Conservation (phyloP, 805 yeast species). For the Zygotorulaspora danielsina region DNA sequence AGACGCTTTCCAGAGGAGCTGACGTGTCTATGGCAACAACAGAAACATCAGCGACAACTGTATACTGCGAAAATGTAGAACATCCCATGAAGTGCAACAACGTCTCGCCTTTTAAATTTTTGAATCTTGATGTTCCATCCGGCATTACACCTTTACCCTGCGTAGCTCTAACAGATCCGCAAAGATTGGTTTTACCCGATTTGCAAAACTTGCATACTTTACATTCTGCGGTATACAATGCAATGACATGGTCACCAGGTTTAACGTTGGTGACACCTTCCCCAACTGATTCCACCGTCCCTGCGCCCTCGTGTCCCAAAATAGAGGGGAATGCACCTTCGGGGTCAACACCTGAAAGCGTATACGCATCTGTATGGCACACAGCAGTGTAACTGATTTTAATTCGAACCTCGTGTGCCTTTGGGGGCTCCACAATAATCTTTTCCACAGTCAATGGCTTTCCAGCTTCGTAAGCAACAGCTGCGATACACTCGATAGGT, state of each 20-base stretch:
- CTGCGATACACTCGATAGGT: conserved; percentile 85
- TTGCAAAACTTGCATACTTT: conserved; percentile 89
- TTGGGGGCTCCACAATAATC: conserved; percentile 88
- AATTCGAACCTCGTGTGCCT: conserved; percentile 95
- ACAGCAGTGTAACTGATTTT: conserved; percentile 86
- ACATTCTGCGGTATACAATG: conserved; percentile 96
- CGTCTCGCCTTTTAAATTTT: conserved; percentile 71
- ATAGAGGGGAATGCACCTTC: conserved; percentile 94
- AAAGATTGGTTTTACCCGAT: conserved; percentile 93
- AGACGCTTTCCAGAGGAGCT: conserved; percentile 81
- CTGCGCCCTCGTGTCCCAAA: conserved; percentile 98
- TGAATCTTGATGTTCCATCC: conserved; percentile 92
- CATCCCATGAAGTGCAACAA: conserved; percentile 96
- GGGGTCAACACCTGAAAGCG: conserved; percentile 90
- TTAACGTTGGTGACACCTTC: conserved; percentile 88
- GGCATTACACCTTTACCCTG: conserved; percentile 99
- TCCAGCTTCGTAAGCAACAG: conserved; percentile 96
- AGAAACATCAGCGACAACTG: conserved; percentile 96
- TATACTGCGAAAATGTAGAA: conserved; percentile 93
- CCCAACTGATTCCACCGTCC: conserved; percentile 91
- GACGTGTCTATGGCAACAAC: conserved; percentile 84
- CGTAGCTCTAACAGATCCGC: conserved; percentile 93
- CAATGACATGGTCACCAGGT: conserved; percentile 90
- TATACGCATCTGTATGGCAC: conserved; percentile 98
- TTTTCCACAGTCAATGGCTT: conserved; percentile 79